phyloP scores from a whole-genome alignment of 495 filamentous ascomycete species.

The Cercophora sp. region DNA sequence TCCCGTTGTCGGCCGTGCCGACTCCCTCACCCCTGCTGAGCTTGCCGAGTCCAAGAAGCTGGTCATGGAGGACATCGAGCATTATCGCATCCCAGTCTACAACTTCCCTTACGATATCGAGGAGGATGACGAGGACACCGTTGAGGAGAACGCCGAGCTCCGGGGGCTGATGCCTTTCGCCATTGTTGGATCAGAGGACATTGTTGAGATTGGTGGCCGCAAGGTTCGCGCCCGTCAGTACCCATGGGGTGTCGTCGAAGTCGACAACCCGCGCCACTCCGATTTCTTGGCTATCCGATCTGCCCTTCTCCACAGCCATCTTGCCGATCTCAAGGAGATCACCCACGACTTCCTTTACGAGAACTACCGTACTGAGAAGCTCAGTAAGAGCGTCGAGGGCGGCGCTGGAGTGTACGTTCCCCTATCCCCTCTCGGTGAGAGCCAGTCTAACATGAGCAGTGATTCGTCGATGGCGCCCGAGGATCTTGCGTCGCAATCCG shows the following conservation, averaged over 20 bases:
- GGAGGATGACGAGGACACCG: constrained; percentile 98
- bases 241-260: constrained; percentile 97
- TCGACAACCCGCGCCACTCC: constrained; percentile 97
- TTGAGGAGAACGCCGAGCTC: constrained; percentile 97
- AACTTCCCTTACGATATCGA: constrained; percentile 99
- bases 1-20: constrained; percentile 96
- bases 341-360: constrained; percentile 99
- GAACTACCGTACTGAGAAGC: constrained; percentile 99
- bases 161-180: constrained; percentile 97
- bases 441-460: constrained; percentile 36
- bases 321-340: constrained; percentile 98
- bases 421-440: background rate
- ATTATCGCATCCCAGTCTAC: constrained; percentile 99
- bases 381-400: constrained; percentile 97
- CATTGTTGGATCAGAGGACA: constrained; percentile 94
- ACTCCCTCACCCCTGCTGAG: constrained; percentile 93
- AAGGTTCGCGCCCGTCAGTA: constrained; percentile 94
- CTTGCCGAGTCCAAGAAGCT: constrained; percentile 98
- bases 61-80: constrained; percentile 99
- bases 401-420: constrained; percentile 74
- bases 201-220: constrained; percentile 87
- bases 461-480: constrained; percentile 97
- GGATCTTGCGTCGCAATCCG: constrained; percentile 92
- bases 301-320: constrained; percentile 91
- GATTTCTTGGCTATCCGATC: constrained; percentile 98